Evolutionary conservation across 2,329 filamentous ascomycete species (phyloP).

Genomic region (Phoma herbarum): DNA sequence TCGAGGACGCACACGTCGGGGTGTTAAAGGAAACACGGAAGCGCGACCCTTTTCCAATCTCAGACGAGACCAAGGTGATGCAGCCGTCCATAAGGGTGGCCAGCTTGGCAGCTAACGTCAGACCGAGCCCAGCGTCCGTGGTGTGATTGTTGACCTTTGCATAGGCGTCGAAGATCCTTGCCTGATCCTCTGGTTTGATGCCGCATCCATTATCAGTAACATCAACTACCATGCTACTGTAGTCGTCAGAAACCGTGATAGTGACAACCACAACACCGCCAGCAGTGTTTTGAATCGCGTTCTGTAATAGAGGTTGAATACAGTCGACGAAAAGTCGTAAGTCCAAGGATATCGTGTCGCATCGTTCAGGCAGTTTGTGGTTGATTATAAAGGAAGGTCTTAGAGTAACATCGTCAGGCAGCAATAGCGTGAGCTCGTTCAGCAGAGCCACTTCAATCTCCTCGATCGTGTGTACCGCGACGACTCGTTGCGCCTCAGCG

Average conservation of each 20-base stretch:
- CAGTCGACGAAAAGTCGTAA: conserved; percentile 55
- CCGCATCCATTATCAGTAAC: conserved; percentile 56
- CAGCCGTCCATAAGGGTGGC: conserved; percentile 53
- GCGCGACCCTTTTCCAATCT: conserved; percentile 51
- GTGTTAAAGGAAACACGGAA: conserved; percentile 49
- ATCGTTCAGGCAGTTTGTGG: conserved; percentile 40
- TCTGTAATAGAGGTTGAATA: conserved; percentile 53
- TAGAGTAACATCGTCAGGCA: conserved; percentile 41
- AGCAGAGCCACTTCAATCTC: conserved; percentile 48
- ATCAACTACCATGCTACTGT: conserved; percentile 50
- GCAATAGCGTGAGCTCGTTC: conserved; percentile 37
- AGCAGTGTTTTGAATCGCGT: conserved; percentile 55
- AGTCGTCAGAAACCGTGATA: conserved; percentile 42
- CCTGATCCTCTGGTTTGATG: conserved; percentile 48
- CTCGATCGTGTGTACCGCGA: conserved; percentile 40
- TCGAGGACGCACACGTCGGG: conserved; percentile 37
- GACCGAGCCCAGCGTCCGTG: conserved; percentile 54
- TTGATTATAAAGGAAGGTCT: conserved; percentile 47
- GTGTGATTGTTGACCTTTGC: conserved; percentile 54
- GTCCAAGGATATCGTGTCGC: conserved; percentile 49
- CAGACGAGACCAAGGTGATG: conserved; percentile 51
- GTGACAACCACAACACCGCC: conserved; percentile 51
- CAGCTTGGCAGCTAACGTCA: conserved; percentile 56
- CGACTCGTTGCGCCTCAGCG: conserved; percentile 32
- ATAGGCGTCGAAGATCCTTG: conserved; percentile 56